These are phyloP conservation scores for Lizanozyma gosingica DNA, from an alignment of 1,139 yeast genomes.

Conservation along the genomic window DNA sequence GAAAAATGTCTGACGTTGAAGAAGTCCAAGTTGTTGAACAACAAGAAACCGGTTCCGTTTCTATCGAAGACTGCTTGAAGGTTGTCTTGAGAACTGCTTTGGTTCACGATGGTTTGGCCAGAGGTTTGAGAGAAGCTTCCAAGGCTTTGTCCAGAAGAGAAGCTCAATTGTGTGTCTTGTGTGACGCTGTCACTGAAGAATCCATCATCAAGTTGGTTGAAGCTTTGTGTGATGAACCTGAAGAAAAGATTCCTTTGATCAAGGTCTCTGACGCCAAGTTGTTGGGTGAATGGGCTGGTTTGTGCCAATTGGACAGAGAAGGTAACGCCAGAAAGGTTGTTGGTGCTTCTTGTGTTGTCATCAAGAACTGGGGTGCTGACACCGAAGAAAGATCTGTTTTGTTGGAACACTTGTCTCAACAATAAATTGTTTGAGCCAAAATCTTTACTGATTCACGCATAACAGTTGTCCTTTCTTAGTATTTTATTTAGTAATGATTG, in stretches of 20 bases:
- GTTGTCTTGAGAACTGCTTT: constrained; percentile 97
- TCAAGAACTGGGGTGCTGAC: constrained; percentile 99
- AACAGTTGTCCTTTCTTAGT: too few relatives aligned
- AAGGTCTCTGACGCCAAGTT: constrained; percentile 99
- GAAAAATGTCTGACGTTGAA: constrained; percentile 78
- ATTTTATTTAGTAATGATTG: neutral
- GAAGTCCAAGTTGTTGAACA: constrained; percentile 78
- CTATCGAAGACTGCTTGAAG: constrained; percentile 98
- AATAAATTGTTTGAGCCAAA: too few relatives aligned
- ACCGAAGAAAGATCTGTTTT: constrained; percentile 96
- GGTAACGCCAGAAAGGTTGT: constrained; percentile 99
- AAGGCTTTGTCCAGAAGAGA: constrained; percentile 97
- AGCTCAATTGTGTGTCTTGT: constrained; percentile 96
- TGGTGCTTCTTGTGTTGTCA: constrained; percentile 99
- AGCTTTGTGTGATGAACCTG: constrained; percentile 98
- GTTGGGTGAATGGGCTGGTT: constrained; percentile 99
- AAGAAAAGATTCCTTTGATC: constrained; percentile 93
- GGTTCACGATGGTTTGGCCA: constrained; percentile 99
- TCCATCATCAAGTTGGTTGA: constrained; percentile 96
- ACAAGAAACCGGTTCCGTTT: constrained; percentile 74
- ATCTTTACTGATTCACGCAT: too few relatives aligned
- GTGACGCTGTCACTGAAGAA: constrained; percentile 98
- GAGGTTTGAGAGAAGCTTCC: constrained; percentile 99
- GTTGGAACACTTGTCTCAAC: constrained; percentile 93
- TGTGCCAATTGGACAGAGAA: constrained; percentile 99